These are phyloP conservation scores for Kuraishia borneana DNA, from an alignment of 805 yeast genomes.

Conservation along the genomic window DNA sequence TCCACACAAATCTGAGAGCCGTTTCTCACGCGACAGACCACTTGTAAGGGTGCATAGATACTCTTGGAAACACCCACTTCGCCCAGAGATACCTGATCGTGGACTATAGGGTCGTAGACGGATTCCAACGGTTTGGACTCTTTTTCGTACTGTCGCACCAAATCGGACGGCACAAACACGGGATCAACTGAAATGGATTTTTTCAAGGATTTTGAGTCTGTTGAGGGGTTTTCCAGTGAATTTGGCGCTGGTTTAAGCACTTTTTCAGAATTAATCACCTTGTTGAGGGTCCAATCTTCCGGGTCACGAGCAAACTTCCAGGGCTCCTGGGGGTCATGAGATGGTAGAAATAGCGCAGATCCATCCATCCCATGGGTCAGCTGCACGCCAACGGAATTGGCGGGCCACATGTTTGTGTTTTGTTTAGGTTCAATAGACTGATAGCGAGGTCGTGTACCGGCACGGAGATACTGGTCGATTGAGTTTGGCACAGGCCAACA, in stretches of 20 bases:
- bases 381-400: constrained; percentile 25
- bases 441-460: too few species aligned
- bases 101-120: neutral
- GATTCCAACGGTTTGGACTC: constrained; percentile 1
- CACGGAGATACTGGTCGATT: too few species aligned
- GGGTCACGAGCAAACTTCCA: constrained; percentile 17
- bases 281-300: constrained; percentile 10
- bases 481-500: too few species aligned
- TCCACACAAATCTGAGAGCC: neutral
- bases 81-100: neutral
- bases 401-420: constrained; percentile 34
- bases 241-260: neutral
- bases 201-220: neutral
- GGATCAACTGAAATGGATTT: neutral
- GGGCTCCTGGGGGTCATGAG: constrained; percentile 6
- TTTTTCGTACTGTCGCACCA: neutral
- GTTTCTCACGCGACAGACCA: neutral
- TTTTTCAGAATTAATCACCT: neutral
- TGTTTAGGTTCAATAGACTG: too few species aligned
- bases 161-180: neutral
- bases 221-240: neutral
- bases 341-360: constrained; percentile 11
- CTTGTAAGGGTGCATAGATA: neutral
- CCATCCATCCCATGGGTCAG: constrained; percentile 34
- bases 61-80: neutral